Percentiles rank a stretch among this genome's conserved stretches.
Conservation (phyloP, 495 filamentous ascomycete species). For the Penicillium diatomitis region DNA sequence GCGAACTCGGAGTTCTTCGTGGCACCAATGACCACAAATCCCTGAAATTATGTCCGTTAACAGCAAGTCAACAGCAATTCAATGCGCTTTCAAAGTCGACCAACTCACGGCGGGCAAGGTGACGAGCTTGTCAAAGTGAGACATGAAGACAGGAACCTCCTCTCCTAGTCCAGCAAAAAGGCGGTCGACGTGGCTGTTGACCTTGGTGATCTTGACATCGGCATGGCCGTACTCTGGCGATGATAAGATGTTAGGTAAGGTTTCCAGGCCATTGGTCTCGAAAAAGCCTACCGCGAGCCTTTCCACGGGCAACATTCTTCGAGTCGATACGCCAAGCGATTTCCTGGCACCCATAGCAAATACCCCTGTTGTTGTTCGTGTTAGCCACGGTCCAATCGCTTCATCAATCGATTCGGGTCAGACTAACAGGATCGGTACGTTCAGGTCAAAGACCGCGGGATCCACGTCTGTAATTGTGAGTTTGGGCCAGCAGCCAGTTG, state of each 20-base stretch:
- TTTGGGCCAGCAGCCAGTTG: constrained; percentile 1
- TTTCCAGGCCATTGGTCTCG: not conserved
- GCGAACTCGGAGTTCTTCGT: constrained; percentile 19
- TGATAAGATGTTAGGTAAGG: constrained; percentile 1
- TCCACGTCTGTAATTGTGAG: constrained; percentile 14
- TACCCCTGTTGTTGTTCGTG: constrained; percentile 8
- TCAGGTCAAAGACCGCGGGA: constrained; percentile 16
- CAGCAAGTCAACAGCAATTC: constrained; percentile 3
- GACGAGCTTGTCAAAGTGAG: constrained; percentile 20
- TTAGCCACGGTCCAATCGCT: constrained; percentile 5
- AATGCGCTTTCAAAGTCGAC: not conserved
- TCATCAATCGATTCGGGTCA: not conserved
- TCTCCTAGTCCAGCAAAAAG: constrained; percentile 18
- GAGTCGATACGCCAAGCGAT: constrained; percentile 14
- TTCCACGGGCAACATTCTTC: constrained; percentile 12
- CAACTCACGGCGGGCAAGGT: constrained; percentile 14
- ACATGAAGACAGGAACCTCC: constrained; percentile 18
- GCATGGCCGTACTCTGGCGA: constrained; percentile 16
- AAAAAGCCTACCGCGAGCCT: constrained; percentile 12
- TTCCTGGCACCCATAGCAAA: constrained; percentile 19
- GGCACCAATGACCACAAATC: constrained; percentile 9
- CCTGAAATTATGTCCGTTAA: constrained; percentile 6
- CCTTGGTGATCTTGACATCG: constrained; percentile 9
- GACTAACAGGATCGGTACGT: constrained; percentile 15
- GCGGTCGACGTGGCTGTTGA: constrained; percentile 12